phyloP scores from a whole-genome alignment of 2,329 filamentous ascomycete species.

The Apiospora sp. region DNA sequence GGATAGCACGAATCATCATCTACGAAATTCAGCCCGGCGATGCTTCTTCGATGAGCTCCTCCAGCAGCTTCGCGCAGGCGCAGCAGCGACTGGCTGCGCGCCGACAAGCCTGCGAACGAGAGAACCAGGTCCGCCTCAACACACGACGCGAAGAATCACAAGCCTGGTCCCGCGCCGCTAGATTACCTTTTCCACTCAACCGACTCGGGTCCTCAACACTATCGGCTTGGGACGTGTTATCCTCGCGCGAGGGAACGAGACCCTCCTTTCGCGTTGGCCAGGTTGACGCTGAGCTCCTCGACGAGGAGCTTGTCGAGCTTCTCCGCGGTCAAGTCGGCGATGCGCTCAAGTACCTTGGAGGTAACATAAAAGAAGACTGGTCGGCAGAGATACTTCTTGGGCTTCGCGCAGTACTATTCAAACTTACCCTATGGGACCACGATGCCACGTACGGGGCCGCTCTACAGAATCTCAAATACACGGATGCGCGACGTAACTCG shows the following conservation, averaged over 20 bases:
- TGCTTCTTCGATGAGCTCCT: conserved; percentile 23
- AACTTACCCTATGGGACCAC: conserved; percentile 96
- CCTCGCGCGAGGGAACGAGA: conserved; percentile 77
- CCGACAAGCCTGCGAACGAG: conserved; percentile 76
- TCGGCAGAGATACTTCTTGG: conserved; percentile 82
- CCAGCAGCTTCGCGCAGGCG: conserved; percentile 81
- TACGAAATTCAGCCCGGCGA: conserved; percentile 3
- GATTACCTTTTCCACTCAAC: conserved; percentile 70
- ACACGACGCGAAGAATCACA: conserved; percentile 61
- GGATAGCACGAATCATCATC: not conserved
- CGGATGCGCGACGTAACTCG: conserved; percentile 76
- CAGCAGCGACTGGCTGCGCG: conserved; percentile 86
- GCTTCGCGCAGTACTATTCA: conserved; percentile 84
- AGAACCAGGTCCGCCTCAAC: conserved; percentile 64
- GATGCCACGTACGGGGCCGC: conserved; percentile 93
- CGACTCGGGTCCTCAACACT: conserved; percentile 57
- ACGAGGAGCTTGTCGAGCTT: conserved; percentile 89
- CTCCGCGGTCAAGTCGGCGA: conserved; percentile 87
- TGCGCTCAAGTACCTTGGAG: conserved; percentile 83
- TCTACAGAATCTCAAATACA: conserved; percentile 89
- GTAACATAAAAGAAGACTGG: conserved; percentile 84
- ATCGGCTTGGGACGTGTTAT: conserved; percentile 73
- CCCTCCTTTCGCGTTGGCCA: conserved; percentile 94
- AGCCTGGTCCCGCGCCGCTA: conserved; percentile 63
- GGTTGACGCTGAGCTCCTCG: conserved; percentile 92